Evolutionary conservation across 768 basidiomycete genomes (phyloP), one percentile per base, ranked within the genome.

Genomic region (Gautieria morchelliformis): DNA sequence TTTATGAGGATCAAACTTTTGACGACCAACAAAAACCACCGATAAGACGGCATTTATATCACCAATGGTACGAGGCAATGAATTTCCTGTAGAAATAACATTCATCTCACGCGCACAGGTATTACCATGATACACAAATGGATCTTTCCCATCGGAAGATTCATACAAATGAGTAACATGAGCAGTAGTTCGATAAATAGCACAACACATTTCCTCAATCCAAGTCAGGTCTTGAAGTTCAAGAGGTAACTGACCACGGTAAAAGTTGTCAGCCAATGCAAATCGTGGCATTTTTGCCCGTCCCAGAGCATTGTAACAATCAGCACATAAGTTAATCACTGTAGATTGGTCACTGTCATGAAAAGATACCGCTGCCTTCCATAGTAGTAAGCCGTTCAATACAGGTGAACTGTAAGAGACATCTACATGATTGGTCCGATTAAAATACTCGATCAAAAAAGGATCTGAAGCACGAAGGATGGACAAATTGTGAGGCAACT

Each of bases 91-190:
- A 1, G 69, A 68, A 3, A 68, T 22, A 2, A 70, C 35, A 59
- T 73, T 72, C 62, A 65, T 66, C 7, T 70, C 63, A 62, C 70
- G 68, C 64, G 62, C 22, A 24, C 70, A 72, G 1, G 66, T 71
- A 49, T 72, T 72, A 1, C 70, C 70, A 63, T 69, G 64, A 41
- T 71, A 64, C 0, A 70, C 60, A 11, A 24, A 57, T 0, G 71
- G 67, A 19, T 65, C 59, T 0, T 14, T 24, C 5, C 64, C 51
- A 57, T 70, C 60, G 2, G 59, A 62, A 4, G 67, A 68, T 4
- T 64, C 44, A 58, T 66, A 67, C 4, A 72, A 19, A 1, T 62
- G 48, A 15, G 63, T 65, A 1, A 71, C 55, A 61, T 69, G 61
- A 0, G 70, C 67, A 19, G 67, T 70, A 2, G 50, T 63, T 15